Conservation (phyloP, 106 monocot species). For the Dendrobium huoshanense region DNA sequence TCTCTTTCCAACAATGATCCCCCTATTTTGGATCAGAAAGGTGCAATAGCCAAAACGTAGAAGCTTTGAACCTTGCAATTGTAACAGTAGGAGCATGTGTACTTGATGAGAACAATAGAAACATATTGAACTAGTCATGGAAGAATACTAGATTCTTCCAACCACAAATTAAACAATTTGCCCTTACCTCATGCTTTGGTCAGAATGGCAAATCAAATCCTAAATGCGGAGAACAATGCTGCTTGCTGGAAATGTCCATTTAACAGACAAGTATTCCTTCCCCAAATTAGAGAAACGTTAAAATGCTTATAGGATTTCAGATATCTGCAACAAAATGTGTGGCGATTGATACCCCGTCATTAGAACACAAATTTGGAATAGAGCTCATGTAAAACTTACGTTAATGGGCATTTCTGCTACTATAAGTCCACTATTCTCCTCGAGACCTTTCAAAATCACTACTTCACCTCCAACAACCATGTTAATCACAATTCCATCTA, state of each 20-base stretch:
- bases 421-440: constrained; percentile 68
- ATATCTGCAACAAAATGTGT: constrained; percentile 41
- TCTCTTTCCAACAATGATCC: too few relatives aligned
- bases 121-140: background rate
- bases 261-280: background rate
- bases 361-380: background rate
- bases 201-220: background rate
- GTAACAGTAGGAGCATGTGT: too few relatives aligned
- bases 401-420: constrained; percentile 97
- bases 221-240: background rate
- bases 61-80: too few relatives aligned
- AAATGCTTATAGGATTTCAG: constrained; percentile 37
- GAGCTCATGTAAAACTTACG: constrained; percentile 32
- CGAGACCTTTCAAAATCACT: constrained; percentile 63
- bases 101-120: too few relatives aligned
- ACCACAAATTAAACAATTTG: background rate
- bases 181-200: background rate
- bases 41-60: too few relatives aligned
- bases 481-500: constrained; percentile 98
- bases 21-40: too few relatives aligned
- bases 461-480: constrained; percentile 99
- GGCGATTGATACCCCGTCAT: background rate
- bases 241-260: background rate
- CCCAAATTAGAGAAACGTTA: background rate
- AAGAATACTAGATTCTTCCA: background rate